Percentiles rank a stretch among this genome's conserved stretches.
Evolutionary conservation across 2,329 filamentous ascomycete genomes (phyloP).

Genomic region (Fusarium armeniacum): DNA sequence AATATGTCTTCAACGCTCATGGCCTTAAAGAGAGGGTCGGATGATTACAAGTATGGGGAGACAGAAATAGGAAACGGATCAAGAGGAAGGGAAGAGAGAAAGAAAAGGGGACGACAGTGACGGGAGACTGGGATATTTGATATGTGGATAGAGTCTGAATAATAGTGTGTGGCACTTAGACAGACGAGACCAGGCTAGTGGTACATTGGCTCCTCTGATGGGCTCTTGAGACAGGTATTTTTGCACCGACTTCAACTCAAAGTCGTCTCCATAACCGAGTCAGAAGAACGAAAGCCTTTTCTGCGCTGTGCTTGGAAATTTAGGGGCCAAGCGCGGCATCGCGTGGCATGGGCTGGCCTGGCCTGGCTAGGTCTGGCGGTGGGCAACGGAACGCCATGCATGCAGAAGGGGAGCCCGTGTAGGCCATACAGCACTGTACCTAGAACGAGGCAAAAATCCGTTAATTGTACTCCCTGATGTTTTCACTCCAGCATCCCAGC

Average conservation of each 20-base stretch:
- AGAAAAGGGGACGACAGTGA: slow-evolving; percentile 41
- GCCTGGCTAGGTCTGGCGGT: slow-evolving; percentile 40
- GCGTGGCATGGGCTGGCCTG: slow-evolving; percentile 42
- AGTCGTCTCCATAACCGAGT: slow-evolving; percentile 12
- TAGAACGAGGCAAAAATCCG: slow-evolving; percentile 4
- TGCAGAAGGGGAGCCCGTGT: slow-evolving; percentile 16
- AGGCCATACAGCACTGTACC: slow-evolving; percentile 9
- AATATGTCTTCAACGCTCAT: slow-evolving; percentile 5
- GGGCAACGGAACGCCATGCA: slow-evolving; percentile 24
- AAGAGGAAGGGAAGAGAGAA: slow-evolving; percentile 40
- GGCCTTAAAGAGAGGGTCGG: neutral
- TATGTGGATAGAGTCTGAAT: slow-evolving; percentile 38
- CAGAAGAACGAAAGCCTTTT: slow-evolving; percentile 8
- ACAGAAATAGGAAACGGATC: slow-evolving; percentile 37
- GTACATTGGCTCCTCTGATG: slow-evolving; percentile 9
- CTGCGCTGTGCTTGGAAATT: slow-evolving; percentile 19
- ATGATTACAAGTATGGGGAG: slow-evolving; percentile 12
- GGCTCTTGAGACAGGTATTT: slow-evolving; percentile 15
- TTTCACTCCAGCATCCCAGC: slow-evolving; percentile 7
- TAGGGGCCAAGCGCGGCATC: slow-evolving; percentile 44
- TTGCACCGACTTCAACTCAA: slow-evolving; percentile 16
- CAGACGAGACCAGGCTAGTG: slow-evolving; percentile 28
- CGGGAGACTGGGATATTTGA: slow-evolving; percentile 41
- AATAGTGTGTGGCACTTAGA: slow-evolving; percentile 41
- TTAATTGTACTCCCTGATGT: neutral